These are phyloP conservation scores for Ceratobasidium sp. DNA, from an alignment of 1,284 basidiomycete genomes.

Conservation along the genomic window DNA sequence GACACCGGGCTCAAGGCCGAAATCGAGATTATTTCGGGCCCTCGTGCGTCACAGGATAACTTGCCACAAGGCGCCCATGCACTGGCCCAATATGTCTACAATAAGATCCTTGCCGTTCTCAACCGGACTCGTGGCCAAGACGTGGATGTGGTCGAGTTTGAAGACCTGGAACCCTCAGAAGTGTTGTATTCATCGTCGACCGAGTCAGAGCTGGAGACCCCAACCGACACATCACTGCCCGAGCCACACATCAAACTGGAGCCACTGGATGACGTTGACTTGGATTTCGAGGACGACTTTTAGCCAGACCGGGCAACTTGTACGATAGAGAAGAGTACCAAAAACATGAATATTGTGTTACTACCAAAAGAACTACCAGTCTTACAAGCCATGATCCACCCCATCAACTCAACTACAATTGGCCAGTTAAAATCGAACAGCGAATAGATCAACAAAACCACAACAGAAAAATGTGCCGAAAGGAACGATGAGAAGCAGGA, in stretches of 20 bases:
- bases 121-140: neutral
- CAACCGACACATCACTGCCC: neutral
- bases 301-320: neutral
- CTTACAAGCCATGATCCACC: conserved; percentile 33
- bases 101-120: conserved; percentile 1
- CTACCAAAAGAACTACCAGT: conserved; percentile 34
- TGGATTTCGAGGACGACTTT: conserved; percentile 19
- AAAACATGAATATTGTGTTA: conserved; percentile 15
- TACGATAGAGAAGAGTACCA: neutral
- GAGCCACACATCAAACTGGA: neutral
- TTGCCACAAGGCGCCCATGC: neutral
- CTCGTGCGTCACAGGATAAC: conserved; percentile 4
- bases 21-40: conserved; percentile 70
- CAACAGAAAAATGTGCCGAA: conserved; percentile 11
- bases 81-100: conserved; percentile 5
- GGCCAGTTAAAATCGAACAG: conserved; percentile 25
- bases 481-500: conserved; percentile 26
- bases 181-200: neutral
- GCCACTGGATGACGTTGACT: neutral
- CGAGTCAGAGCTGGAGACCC: neutral
- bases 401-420: neutral
- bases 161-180: neutral
- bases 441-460: conserved; percentile 20
- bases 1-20: conserved; percentile 84
- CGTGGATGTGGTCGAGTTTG: neutral